phyloP scores from a whole-genome alignment of 768 basidiomycete species.

The Pleurotus citrinopileatus region DNA sequence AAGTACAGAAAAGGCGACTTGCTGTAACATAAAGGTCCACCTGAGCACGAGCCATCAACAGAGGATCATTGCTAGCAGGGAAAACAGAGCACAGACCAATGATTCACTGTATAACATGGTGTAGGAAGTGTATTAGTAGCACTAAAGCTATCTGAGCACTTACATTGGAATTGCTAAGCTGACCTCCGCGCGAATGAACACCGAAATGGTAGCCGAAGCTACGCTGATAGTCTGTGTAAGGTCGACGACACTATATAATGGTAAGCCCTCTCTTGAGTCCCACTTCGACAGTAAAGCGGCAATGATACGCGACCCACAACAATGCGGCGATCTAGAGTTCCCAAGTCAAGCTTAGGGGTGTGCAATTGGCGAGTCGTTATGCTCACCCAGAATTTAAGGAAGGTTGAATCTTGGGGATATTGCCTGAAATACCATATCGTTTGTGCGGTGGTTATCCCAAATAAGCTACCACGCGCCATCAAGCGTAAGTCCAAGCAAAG shows the following conservation, averaged over 20 bases:
- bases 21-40: not conserved
- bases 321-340: not conserved
- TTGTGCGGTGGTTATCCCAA: not conserved
- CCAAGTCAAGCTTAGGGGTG: too few relatives aligned
- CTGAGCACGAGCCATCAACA: not conserved
- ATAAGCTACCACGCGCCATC: not conserved
- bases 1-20: not conserved
- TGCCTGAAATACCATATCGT: not conserved
- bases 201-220: not conserved
- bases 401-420: not conserved
- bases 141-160: not conserved
- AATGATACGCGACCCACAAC: not conserved
- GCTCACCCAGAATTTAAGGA: not conserved
- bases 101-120: not conserved
- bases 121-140: not conserved
- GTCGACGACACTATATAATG: not conserved
- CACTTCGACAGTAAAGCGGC: not conserved
- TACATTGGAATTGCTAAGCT: not conserved
- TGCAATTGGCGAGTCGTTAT: too few relatives aligned
- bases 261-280: too few relatives aligned
- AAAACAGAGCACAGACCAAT: not conserved
- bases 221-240: not conserved
- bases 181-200: not conserved
- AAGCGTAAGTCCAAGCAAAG: not conserved
- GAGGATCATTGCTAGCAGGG: not conserved